Conservation (phyloP, 768 basidiomycete species). For the Serendipita sp. region DNA sequence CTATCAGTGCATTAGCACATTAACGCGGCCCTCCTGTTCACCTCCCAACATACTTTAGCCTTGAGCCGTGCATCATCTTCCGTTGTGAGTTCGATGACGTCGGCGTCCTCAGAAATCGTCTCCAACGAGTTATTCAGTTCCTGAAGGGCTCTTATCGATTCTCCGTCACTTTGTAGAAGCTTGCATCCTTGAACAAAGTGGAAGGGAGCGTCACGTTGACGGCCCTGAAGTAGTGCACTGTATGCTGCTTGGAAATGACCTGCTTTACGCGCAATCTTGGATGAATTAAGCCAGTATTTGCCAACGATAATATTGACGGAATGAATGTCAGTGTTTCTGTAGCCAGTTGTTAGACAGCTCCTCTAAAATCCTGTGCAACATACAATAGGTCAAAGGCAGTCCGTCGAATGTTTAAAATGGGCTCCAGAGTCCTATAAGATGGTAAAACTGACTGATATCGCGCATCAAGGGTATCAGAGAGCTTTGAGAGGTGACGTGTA, state of each 20-base stretch:
- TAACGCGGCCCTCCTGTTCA: neutral
- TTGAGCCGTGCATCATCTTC: slow-evolving; percentile 39
- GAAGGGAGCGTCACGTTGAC: slow-evolving; percentile 50
- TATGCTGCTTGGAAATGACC: slow-evolving; percentile 95
- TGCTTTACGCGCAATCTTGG: slow-evolving; percentile 93
- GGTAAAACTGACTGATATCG: slow-evolving; percentile 42
- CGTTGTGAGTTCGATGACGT: slow-evolving; percentile 41
- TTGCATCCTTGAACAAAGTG: slow-evolving; percentile 85
- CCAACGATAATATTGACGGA: slow-evolving; percentile 48
- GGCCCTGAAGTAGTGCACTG: slow-evolving; percentile 83
- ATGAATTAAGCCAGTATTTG: slow-evolving; percentile 75
- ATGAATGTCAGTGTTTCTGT: slow-evolving; percentile 14
- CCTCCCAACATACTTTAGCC: slow-evolving; percentile 41
- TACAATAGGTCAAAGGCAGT: slow-evolving; percentile 66
- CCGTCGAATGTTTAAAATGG: slow-evolving; percentile 75
- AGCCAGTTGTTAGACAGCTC: neutral
- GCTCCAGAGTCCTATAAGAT: slow-evolving; percentile 75
- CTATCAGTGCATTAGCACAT: slow-evolving; percentile 22
- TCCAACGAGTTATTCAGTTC: slow-evolving; percentile 57
- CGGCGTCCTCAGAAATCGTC: slow-evolving; percentile 10
- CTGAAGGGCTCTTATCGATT: slow-evolving; percentile 69
- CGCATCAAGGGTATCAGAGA: neutral
- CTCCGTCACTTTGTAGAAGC: slow-evolving; percentile 57
- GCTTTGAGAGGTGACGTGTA: neutral
- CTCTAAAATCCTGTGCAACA: slow-evolving; percentile 13